Evolutionary conservation across 441 rosid species (phyloP).

Genomic region (Viola pubescens): DNA sequence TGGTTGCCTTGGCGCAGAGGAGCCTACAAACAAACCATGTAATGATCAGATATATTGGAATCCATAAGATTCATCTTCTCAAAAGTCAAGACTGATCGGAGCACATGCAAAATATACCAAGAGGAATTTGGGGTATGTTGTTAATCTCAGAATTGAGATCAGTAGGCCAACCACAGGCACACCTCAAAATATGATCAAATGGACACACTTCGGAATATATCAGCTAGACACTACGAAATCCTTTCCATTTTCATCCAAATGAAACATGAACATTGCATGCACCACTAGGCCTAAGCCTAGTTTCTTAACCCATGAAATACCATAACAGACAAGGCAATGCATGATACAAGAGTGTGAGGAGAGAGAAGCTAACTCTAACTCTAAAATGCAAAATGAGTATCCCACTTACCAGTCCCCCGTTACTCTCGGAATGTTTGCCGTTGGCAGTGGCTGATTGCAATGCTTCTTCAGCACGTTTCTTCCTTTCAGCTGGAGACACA

Average conservation of each 20-base stretch:
- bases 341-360: too few species aligned
- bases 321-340: neutral
- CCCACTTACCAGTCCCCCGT: conserved; percentile 55
- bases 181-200: neutral
- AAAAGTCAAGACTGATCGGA: neutral
- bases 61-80: neutral
- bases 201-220: too few species aligned
- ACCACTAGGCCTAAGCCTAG: neutral
- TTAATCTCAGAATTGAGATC: neutral
- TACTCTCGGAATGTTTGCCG: conserved; percentile 43
- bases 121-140: neutral
- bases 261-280: neutral
- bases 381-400: neutral
- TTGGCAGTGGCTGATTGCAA: conserved; percentile 50
- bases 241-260: neutral
- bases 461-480: conserved; percentile 60
- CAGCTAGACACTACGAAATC: neutral
- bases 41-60: neutral
- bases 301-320: neutral
- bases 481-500: conserved; percentile 62
- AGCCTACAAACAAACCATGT: conserved; percentile 28
- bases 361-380: neutral
- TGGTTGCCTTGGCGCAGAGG: conserved; percentile 38
- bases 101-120: neutral
- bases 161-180: neutral